Evolutionary conservation across 2,329 filamentous ascomycete genomes (phyloP).

Genomic region (Hortaea sp.): DNA sequence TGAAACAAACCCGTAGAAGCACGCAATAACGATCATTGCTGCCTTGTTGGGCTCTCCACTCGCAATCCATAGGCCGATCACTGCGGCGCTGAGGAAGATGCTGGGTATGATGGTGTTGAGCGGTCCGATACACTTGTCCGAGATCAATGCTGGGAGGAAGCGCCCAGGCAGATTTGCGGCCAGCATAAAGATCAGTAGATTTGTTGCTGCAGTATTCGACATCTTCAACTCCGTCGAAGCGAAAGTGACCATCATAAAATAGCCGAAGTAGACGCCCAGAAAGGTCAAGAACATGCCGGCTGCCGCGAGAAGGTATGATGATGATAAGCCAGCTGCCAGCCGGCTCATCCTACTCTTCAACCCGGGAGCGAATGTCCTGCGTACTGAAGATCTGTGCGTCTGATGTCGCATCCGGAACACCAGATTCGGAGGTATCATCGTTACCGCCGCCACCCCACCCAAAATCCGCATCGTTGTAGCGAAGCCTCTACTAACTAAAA

Average conservation of each 20-base stretch:
- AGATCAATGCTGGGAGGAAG: constrained; percentile 22
- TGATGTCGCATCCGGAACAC: constrained; percentile 12
- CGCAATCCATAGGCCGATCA: constrained; percentile 43
- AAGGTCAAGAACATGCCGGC: constrained; percentile 24
- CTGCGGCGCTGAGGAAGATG: constrained; percentile 37
- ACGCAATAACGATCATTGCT: constrained; percentile 19
- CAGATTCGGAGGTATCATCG: constrained; percentile 17
- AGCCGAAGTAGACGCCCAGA: constrained; percentile 25
- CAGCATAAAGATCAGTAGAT: constrained; percentile 25
- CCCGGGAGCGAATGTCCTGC: not conserved
- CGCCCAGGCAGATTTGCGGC: constrained; percentile 22
- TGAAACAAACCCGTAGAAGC: constrained; percentile 24
- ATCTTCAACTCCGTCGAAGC: constrained; percentile 18
- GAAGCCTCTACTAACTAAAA: constrained; percentile 24
- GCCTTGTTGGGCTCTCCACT: constrained; percentile 3
- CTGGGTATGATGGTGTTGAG: constrained; percentile 26
- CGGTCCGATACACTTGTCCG: constrained; percentile 23
- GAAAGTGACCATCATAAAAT: constrained; percentile 25
- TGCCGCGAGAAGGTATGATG: constrained; percentile 15
- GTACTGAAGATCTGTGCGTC: not conserved
- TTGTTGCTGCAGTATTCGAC: constrained; percentile 12
- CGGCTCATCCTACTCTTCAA: not conserved
- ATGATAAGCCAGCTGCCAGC: constrained; percentile 4
- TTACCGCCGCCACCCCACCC: constrained; percentile 8
- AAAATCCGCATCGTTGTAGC: constrained; percentile 20